Base-by-base conservation (phyloP, 1,139 yeast species). In the Yamadazyma friedrichii region DNA sequence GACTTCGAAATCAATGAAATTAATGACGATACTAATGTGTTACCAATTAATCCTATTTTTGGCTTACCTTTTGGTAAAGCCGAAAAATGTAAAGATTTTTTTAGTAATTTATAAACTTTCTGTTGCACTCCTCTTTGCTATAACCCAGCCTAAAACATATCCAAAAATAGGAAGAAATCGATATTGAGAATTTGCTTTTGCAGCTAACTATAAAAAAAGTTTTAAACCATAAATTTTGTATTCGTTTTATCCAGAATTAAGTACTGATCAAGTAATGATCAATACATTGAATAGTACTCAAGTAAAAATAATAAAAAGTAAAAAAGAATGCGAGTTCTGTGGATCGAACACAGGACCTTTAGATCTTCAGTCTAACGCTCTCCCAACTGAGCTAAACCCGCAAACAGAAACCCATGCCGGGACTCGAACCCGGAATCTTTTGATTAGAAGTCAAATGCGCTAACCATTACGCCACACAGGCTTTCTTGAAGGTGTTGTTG, bases 311-410 rank as follows among this genome's bases (percentile, higher is more conserved):
- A 20, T 20, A 20, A 20, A 20, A 20, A 20, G 24, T 20, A 42
- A 57, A 61, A 59, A 60, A 49, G 36, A 17, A 58, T 83, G 91
- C 89, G 87, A 80, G 70, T 79, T 82, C 85, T 83, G 89, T 82
- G 91, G 89, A 82, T 84, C 85, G 91, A 84, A 84, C 91, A 82
- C 89, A 82, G 84, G 88, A 83, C 91, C 88, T 84, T 76, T 87
- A 83, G 89, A 83, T 82, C 87, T 81, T 82, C 87, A 81, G 87
- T 81, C 88, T 80, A 84, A 78, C 88, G 88, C 88, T 82, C 88
- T 82, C 88, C 88, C 87, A 77, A 78, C 86, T 82, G 88, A 82
- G 88, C 87, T 80, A 80, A 80, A 70, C 67, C 82, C 82, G 84
- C 82, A 53, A 11, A 29, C 26, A 38, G 13, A 38, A 54, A 58